phyloP scores from a whole-genome alignment of 495 filamentous ascomycete species.

The Aspergillus incahuasiensis region DNA sequence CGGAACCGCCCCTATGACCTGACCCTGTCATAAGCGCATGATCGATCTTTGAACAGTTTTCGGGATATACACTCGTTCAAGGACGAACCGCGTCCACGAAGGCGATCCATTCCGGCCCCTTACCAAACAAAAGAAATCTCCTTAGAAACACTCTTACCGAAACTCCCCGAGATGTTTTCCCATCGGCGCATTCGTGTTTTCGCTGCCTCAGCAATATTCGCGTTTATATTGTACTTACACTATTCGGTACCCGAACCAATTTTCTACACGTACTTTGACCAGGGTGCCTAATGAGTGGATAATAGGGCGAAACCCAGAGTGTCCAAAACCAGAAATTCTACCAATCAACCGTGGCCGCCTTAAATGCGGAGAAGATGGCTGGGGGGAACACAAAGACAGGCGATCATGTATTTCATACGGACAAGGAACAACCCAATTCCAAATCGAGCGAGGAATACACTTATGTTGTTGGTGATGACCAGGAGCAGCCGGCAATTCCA shows the following conservation, averaged over 20 bases:
- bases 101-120: not conserved
- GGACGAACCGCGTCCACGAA: not conserved
- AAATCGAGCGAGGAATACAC: constrained; percentile 29
- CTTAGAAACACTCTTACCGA: not conserved
- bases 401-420: constrained; percentile 28
- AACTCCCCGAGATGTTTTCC: constrained; percentile 58
- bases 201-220: constrained; percentile 51
- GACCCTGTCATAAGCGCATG: not conserved
- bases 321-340: constrained; percentile 49
- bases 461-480: constrained; percentile 37
- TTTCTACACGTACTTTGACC: not conserved
- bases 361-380: constrained; percentile 35
- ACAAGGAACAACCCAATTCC: constrained; percentile 32
- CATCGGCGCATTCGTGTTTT: constrained; percentile 60
- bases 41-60: not conserved
- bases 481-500: constrained; percentile 40
- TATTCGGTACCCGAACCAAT: constrained; percentile 44
- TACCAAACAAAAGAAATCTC: not conserved
- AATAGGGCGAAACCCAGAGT: constrained; percentile 38
- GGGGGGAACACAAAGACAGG: constrained; percentile 29
- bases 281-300: not conserved
- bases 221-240: constrained; percentile 58
- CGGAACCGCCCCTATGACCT: constrained; percentile 20
- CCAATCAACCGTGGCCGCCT: constrained; percentile 44
- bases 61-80: not conserved